Base-by-base conservation (phyloP, 345 rosid species). In the Jatropha curcas region DNA sequence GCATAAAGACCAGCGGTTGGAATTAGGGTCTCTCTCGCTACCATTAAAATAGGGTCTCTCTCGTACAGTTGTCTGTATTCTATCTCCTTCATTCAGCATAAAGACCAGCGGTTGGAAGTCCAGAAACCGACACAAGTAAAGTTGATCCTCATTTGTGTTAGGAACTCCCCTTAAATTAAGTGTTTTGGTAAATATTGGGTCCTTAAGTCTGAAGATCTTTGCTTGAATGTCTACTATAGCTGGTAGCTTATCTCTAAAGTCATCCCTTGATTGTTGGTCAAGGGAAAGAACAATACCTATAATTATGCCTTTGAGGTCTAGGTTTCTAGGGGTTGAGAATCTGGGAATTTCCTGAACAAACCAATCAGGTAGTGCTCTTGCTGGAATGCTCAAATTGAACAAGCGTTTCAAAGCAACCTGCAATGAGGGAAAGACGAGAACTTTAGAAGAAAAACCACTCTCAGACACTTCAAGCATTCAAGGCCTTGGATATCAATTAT, bases 351-450 rank as follows among this genome's bases (percentile, higher is more conserved):
- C 87, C 55, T 73, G 82, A 34, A 76, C 56, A 73, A 89, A 85
- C 94, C 97, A 91, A 57, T 71, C 58, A 6, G 94, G 94, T 43
- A 85, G 67, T 41, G 56, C 76, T 55, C 84, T 83, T 61, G 91
- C 94, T 20, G 94, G 92, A 68, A 91, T 67, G 67, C 89, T 86
- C 46, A 89, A 77, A 58, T 58, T 58, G 62, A 58, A 28, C 62
- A 58, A 27, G 33, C 35, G 62, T 35, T 58, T 58, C 62, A 58
- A 58, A 27, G 35, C 62, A 28, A 58, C 62, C 62, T 58, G 35
- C 62, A 58, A 25, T 25, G 9, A 57, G 14, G 20, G 28, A 35
- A 35, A 35, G 28, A 67, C 24, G 22, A 19, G 22, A 19, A 48
- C 33, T 58, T 58, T 16, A 43, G 22, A n/a, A 34, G 33, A 3